Evolutionary conservation across 805 yeast species (phyloP).

Genomic region (Candida andamanensis): DNA sequence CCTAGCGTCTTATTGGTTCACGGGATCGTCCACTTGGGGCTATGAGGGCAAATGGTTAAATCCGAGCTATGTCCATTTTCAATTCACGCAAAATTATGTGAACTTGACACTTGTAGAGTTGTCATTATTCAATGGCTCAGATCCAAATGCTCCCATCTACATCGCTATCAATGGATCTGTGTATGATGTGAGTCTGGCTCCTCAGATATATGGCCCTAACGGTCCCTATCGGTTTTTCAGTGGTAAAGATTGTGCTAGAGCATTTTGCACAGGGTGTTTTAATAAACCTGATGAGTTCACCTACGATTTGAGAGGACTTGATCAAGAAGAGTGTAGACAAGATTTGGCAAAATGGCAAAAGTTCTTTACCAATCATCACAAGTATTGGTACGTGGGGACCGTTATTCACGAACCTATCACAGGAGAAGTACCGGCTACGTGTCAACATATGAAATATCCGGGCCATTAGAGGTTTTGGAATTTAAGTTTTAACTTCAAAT

Average conservation of each 20-base stretch:
- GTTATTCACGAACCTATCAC: conserved; percentile 41
- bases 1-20: conserved; percentile 51
- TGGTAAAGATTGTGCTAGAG: conserved; percentile 66
- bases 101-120: conserved; percentile 43
- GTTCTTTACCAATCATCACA: conserved; percentile 39
- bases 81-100: conserved; percentile 12
- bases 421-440: conserved; percentile 50
- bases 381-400: conserved; percentile 61
- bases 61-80: conserved; percentile 33
- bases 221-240: conserved; percentile 48
- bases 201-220: conserved; percentile 51
- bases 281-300: conserved; percentile 50
- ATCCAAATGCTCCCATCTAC: conserved; percentile 46
- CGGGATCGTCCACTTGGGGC: conserved; percentile 59
- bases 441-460: conserved; percentile 30
- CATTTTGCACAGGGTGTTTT: conserved; percentile 69
- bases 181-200: conserved; percentile 54
- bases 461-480: conserved; percentile 1
- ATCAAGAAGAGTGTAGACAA: conserved; percentile 29
- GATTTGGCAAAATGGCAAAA: conserved; percentile 49
- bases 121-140: conserved; percentile 46
- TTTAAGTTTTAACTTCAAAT: background rate
- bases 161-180: conserved; percentile 57
- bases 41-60: conserved; percentile 47
- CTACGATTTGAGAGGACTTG: conserved; percentile 61